Evolutionary conservation across 805 yeast genomes (phyloP).

Genomic region (Candida caryicola): DNA sequence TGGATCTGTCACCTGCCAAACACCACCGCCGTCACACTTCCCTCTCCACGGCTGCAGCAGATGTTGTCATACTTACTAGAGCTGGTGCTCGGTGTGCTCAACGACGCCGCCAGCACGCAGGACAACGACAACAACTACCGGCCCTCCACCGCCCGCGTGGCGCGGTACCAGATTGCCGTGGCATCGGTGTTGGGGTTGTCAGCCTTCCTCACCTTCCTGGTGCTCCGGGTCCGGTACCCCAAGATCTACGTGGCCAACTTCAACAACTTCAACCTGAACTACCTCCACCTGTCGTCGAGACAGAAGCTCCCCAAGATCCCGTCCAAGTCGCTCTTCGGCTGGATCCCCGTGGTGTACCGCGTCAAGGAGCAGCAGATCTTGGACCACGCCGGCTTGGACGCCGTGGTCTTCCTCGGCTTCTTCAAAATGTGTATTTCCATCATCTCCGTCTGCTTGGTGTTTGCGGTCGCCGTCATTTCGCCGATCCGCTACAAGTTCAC

Average conservation of each 20-base stretch:
- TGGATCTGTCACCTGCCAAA: too few species aligned
- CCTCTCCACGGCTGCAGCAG: too few species aligned
- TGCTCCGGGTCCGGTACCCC: constrained; percentile 72
- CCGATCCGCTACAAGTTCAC: constrained; percentile 84
- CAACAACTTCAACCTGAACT: constrained; percentile 42
- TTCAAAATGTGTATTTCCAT: constrained; percentile 84
- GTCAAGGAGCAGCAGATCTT: constrained; percentile 75
- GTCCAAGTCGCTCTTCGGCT: constrained; percentile 61
- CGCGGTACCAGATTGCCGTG: constrained; percentile 71
- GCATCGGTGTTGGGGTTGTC: constrained; percentile 65
- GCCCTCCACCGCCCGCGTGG: constrained; percentile 47
- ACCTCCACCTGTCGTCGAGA: constrained; percentile 42
- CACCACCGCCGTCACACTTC: too few species aligned
- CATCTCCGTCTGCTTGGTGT: constrained; percentile 58
- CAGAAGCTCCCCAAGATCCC: constrained; percentile 60
- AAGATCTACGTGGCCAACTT: constrained; percentile 81
- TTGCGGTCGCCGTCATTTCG: constrained; percentile 73
- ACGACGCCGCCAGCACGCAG: not conserved
- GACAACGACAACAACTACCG: constrained; percentile 5
- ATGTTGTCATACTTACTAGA: not conserved
- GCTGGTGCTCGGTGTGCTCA: not conserved
- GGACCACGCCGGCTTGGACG: constrained; percentile 91
- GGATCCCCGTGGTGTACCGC: constrained; percentile 67
- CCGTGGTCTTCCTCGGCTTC: constrained; percentile 85
- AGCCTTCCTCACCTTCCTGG: constrained; percentile 68